Percentiles rank a stretch among this genome's conserved stretches.
These are phyloP conservation scores for Eragrostis curvula DNA, from an alignment of 176 grass and related monocot species.

Conservation along the genomic window DNA sequence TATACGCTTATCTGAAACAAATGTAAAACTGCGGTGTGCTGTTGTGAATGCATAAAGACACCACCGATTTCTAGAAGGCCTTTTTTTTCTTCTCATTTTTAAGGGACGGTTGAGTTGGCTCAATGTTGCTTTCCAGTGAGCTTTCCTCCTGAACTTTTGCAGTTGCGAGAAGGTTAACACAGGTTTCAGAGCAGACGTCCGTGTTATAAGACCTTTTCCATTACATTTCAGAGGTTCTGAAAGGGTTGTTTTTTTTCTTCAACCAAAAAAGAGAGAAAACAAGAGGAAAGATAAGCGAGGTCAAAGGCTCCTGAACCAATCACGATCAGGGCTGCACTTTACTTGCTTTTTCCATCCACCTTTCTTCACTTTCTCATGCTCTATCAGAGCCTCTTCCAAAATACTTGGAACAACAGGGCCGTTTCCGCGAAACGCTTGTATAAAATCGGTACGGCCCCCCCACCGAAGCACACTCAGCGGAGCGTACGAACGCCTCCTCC, in stretches of 20 bases:
- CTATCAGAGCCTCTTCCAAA: background rate
- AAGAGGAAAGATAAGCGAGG: constrained; percentile 4
- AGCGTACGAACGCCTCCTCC: constrained; percentile 27
- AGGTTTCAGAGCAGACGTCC: background rate
- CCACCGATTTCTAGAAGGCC: background rate
- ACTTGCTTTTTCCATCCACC: background rate
- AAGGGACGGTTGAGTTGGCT: constrained; percentile 38
- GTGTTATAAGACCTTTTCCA: background rate
- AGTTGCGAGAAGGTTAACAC: constrained; percentile 22
- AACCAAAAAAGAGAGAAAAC: background rate
- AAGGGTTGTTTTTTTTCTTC: background rate
- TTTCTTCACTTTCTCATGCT: background rate
- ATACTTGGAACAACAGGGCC: background rate
- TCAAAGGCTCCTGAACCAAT: constrained; percentile 48
- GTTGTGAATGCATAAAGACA: background rate
- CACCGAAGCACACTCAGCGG: constrained; percentile 10
- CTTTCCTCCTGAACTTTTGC: constrained; percentile 3
- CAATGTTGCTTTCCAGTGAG: constrained; percentile 37
- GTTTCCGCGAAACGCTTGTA: constrained; percentile 9
- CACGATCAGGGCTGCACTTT: constrained; percentile 34
- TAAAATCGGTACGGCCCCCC: constrained; percentile 25
- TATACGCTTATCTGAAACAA: constrained; percentile 48
- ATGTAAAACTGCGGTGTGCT: background rate
- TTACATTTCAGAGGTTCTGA: constrained; percentile 7
- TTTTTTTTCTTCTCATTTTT: background rate